A percentile compares a stretch with the other conserved stretches of the same genome.
phyloP scores from a whole-genome alignment of 352 stramenopile species.

The Stramenopiles sp. region DNA sequence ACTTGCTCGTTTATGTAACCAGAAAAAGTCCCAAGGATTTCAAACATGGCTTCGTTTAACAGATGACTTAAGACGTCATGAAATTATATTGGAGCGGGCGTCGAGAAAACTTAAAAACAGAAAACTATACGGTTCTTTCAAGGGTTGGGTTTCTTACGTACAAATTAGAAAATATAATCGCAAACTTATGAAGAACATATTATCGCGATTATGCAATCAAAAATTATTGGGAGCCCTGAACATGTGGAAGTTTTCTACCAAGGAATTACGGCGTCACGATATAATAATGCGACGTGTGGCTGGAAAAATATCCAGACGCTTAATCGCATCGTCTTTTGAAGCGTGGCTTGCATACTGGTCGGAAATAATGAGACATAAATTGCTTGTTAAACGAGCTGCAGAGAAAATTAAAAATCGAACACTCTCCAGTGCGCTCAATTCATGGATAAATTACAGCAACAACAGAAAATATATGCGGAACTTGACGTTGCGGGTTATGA shows the following conservation, averaged over 20 bases:
- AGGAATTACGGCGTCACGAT: background rate
- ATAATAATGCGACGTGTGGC: background rate
- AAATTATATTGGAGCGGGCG: background rate
- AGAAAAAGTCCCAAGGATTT: background rate
- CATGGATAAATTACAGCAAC: background rate
- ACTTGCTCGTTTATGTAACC: background rate
- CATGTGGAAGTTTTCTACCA: background rate
- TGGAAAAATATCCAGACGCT: background rate
- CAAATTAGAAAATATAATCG: background rate
- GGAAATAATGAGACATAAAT: constrained; percentile 3
- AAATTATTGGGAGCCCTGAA: background rate
- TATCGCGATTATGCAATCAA: background rate
- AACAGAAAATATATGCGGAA: background rate
- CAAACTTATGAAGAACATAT: background rate
- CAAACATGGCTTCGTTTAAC: background rate
- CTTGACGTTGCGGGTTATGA: background rate
- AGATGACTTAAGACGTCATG: background rate
- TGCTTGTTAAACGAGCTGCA: background rate
- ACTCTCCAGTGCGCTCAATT: background rate
- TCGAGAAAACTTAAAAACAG: background rate
- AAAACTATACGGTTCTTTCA: constrained; percentile 1
- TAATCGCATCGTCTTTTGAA: background rate
- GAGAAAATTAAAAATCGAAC: background rate
- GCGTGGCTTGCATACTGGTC: background rate
- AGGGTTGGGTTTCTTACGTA: background rate